These are phyloP conservation scores for Saccharum spontaneum DNA, from an alignment of 176 grass and related monocot genomes.

Conservation along the genomic window DNA sequence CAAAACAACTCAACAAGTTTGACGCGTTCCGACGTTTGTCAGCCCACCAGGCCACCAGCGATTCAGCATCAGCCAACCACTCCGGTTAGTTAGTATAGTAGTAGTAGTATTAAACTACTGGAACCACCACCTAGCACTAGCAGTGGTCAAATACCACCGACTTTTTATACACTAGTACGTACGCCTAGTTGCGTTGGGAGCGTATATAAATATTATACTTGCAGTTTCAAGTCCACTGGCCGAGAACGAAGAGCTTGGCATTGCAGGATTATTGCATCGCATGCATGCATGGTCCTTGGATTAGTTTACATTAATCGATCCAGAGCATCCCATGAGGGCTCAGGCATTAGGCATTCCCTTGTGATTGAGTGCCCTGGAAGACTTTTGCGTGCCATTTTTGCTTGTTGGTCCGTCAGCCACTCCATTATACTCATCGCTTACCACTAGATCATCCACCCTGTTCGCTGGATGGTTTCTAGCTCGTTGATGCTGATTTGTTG, in stretches of 20 bases:
- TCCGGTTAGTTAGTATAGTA: neutral
- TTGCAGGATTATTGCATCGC: neutral
- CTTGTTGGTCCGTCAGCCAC: neutral
- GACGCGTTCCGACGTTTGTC: constrained; percentile 37
- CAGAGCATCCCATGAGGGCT: constrained; percentile 41
- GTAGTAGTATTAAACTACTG: neutral
- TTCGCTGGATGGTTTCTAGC: too few relatives aligned
- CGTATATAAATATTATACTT: neutral
- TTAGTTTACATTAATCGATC: neutral
- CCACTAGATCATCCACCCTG: too few relatives aligned
- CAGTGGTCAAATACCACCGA: neutral
- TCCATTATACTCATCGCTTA: neutral
- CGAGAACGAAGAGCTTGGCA: neutral
- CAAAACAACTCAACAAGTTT: constrained; percentile 28
- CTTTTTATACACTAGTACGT: neutral
- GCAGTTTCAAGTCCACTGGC: neutral
- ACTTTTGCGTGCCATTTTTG: neutral
- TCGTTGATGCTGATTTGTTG: too few relatives aligned
- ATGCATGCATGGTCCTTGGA: neutral
- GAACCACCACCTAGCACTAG: neutral
- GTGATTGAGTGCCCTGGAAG: constrained; percentile 33
- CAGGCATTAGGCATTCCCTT: constrained; percentile 18
- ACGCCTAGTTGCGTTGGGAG: neutral
- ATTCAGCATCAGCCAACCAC: neutral
- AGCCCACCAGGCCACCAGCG: constrained; percentile 9